A percentile compares a stretch with the other conserved stretches of the same genome.
Conservation (phyloP, 192 early-diverging fungal genomes). For the Diversispora eburnea region DNA sequence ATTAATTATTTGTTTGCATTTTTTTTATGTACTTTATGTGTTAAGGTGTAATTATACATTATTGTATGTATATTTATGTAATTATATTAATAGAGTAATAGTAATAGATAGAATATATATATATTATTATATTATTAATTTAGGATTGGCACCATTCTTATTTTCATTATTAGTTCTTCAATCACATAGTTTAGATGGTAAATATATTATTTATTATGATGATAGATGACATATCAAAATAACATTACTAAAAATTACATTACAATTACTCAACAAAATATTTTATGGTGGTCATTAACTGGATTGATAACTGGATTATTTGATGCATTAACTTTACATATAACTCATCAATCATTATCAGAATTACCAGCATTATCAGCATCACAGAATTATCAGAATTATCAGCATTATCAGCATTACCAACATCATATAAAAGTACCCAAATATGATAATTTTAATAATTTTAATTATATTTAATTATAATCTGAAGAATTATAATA, state of each 20-base stretch:
- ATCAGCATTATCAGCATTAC: too few species aligned
- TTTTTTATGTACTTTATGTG: not conserved
- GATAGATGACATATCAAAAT: constrained; percentile 30
- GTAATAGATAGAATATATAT: not conserved
- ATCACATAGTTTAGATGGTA: constrained; percentile 41
- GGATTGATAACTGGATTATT: constrained; percentile 47
- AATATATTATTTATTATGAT: constrained; percentile 40
- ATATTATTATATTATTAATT: not conserved
- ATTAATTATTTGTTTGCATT: too few species aligned
- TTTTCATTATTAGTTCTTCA: constrained; percentile 50
- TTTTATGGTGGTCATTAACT: constrained; percentile 54
- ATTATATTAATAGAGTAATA: too few species aligned
- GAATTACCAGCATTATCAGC: not conserved
- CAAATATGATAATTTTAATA: too few species aligned
- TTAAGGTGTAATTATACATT: too few species aligned
- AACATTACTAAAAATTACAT: constrained; percentile 37
- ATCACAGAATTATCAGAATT: not conserved
- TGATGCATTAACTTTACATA: constrained; percentile 36
- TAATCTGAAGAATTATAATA: too few species aligned
- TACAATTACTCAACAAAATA: constrained; percentile 48
- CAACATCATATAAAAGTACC: too few species aligned
- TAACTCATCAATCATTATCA: not conserved
- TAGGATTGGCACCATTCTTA: constrained; percentile 50
- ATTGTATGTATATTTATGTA: too few species aligned
- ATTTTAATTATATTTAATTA: too few species aligned